Evolutionary conservation across 768 basidiomycete species (phyloP), one percentile per base, ranked within the genome.

Genomic region (Trichaptum fuscoviolaceum): DNA sequence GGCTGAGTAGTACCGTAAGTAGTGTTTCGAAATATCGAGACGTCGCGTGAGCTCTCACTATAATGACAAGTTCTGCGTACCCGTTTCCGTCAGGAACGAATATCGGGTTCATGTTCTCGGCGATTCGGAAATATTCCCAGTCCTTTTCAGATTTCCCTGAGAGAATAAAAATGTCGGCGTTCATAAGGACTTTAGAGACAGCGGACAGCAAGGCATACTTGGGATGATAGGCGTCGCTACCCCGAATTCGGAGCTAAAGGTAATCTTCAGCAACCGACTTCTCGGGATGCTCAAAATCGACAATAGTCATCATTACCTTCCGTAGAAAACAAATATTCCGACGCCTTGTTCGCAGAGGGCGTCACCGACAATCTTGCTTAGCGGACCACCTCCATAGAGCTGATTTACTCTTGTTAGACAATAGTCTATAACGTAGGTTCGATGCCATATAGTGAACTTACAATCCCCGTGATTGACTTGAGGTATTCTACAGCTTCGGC

Each of bases 71-170:
- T 66, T 83, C 82, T 36, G 73, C 81, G 0, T 68, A 59, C 23
- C 69, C 58, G 1, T 73, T 72, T 7, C 67, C 72, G 15, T 61
- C 59, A 1, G 79, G 74, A 12, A 68, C 64, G 72, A 78, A 78
- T 24, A 73, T 69, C 7, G 73, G 17, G 0, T 70, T 69, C 26
- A 77, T 58, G 6, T 70, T 60, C 2, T 65, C 24, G 20, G 74
- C 26, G 63, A 73, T 67, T 66, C 67, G 65, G 65, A 82, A 72
- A 71, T 79, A 83, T 36, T 76, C 71, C 79, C 80, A 83, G 59
- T 61, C 59, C 23, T 61, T 34, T 23, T 25, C 25, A 25, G 59
- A 61, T 23, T 25, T 12, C 15, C 23, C 59, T 61, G 59, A 12
- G 24, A 61, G 10, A 34, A 9, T 10, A 3, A 34, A 15, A 24